Evolutionary conservation across 495 filamentous ascomycete genomes (phyloP), one percentile per base, ranked within the genome.

Genomic region (Neurospora sp.): DNA sequence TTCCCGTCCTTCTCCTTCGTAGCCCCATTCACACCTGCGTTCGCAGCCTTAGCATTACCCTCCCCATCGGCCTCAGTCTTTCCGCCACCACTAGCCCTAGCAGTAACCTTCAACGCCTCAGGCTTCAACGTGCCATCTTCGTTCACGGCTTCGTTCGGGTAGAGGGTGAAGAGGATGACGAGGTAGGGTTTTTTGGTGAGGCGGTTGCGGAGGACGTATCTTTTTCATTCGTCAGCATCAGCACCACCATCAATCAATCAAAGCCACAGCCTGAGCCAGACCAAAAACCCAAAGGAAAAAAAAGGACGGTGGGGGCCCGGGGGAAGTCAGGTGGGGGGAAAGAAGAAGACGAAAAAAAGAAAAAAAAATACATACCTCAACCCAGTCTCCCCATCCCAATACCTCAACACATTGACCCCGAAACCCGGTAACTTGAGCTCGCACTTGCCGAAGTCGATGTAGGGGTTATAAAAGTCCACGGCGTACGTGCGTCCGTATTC

Each of bases 401-500:
- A 95, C 71, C 88, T 89, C 77, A 94, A 85, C 35, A 96, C 90
- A 20, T 90, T 90, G 4, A 97, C 79, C 10, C 86, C 86, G 72
- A 94, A 93, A 0, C 94, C 93, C 6, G 95, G 95, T 20, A 98
- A 77, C 70, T 89, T 87, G 27, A 98, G 81, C n/a, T 91, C 86
- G 77, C 97, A 93, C 73, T 92, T 91, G 86, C 76, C 74, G 72
- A 98, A 97, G 80, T 94, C 92, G 54, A 99, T 79, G 84, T 95
- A 97, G n/a, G 91, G 90, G 78, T 97, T 98, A 77, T 90, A 96
- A 82, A 99, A 98, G 81, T 98, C 95, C 60, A 88, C 87, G 38
- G 85, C 82, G 80, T 97, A 97, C 69, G 86, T 82, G 74, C 80
- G 77, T 4, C 83, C 88, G 70, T 82, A 85, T 76, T 84, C 82